These are phyloP conservation scores for Lotus japonicus DNA, from an alignment of 306 rosid species.

Conservation along the genomic window DNA sequence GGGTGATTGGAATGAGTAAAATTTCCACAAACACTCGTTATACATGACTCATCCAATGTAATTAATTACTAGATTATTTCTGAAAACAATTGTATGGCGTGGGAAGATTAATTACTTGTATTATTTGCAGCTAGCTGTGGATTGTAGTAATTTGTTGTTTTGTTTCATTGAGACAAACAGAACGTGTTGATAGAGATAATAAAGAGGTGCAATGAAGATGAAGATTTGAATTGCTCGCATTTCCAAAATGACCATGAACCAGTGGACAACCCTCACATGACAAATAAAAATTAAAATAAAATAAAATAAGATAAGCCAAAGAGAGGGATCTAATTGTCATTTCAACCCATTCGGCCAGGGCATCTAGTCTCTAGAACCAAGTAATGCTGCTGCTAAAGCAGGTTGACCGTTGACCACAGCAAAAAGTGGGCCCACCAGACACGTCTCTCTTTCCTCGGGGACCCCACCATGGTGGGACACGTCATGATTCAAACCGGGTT, in stretches of 20 bases:
- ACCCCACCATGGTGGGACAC: background rate
- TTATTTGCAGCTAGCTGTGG: background rate
- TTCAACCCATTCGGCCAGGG: background rate
- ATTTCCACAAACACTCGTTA: background rate
- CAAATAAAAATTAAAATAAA: background rate
- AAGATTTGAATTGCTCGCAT: background rate
- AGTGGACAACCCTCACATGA: background rate
- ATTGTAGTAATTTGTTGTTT: background rate
- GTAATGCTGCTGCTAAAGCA: background rate
- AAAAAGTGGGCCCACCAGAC: background rate
- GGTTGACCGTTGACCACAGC: conserved; percentile 1
- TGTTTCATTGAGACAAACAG: background rate
- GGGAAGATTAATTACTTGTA: background rate
- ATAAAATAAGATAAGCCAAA: background rate
- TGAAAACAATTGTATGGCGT: too few relatives aligned
- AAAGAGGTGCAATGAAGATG: background rate
- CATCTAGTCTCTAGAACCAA: background rate
- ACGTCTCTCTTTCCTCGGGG: background rate
- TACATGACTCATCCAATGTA: too few relatives aligned
- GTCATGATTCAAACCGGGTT: background rate
- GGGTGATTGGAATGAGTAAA: background rate
- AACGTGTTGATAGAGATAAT: background rate
- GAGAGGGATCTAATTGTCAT: background rate
- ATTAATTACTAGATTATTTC: too few relatives aligned
- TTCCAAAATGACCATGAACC: background rate